phyloP scores from a whole-genome alignment of 495 filamentous ascomycete species.

The Aspergillus affinis region DNA sequence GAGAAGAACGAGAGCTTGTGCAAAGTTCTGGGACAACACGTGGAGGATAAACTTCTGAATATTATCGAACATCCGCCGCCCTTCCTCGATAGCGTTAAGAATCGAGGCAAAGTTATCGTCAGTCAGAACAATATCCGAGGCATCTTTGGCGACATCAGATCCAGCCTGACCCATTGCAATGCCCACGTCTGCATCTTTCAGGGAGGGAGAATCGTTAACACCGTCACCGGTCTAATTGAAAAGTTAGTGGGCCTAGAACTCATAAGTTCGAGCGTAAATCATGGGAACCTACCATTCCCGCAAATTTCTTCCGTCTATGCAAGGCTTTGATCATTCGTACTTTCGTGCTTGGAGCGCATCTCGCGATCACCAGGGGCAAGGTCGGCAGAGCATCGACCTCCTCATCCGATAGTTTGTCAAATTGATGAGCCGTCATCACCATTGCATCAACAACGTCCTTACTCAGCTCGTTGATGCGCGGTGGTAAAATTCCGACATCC shows the following conservation, averaged over 20 bases:
- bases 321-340: conserved; percentile 77
- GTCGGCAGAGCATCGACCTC: conserved; percentile 65
- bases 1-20: conserved; percentile 64
- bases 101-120: conserved; percentile 87
- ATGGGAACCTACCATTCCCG: conserved; percentile 52
- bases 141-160: conserved; percentile 82
- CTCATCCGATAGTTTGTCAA: conserved; percentile 61
- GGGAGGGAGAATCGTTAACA: conserved; percentile 81
- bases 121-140: conserved; percentile 75
- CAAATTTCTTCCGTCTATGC: conserved; percentile 62
- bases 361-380: conserved; percentile 68
- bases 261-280: too few species aligned
- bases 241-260: too few species aligned
- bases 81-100: conserved; percentile 70
- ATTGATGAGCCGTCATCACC: conserved; percentile 68
- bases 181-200: conserved; percentile 82
- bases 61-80: conserved; percentile 71
- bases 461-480: conserved; percentile 47
- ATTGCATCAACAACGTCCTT: conserved; percentile 59
- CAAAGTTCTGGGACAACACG: conserved; percentile 70
- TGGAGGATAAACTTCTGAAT: conserved; percentile 81
- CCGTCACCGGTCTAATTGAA: conserved; percentile 75
- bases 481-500: conserved; percentile 66
- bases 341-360: conserved; percentile 71
- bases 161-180: conserved; percentile 80